A percentile compares a stretch with the other conserved stretches of the same genome.
Evolutionary conservation across 371 early-diverging fungal species (phyloP).

Genomic region (Polyrhizophydium stewartii): DNA sequence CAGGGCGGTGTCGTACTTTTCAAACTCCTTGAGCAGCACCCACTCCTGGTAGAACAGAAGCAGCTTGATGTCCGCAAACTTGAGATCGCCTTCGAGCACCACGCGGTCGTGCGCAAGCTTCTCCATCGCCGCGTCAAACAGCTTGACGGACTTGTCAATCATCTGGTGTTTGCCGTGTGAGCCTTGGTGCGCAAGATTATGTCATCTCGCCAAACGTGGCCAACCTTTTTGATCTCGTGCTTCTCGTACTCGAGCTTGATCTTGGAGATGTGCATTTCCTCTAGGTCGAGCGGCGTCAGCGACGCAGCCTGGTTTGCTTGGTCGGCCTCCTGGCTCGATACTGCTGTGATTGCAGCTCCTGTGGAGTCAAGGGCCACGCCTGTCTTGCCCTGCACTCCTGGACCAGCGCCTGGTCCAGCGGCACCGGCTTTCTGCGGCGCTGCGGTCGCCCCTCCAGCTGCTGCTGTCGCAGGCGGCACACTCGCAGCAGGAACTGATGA

Average conservation of each 20-base stretch:
- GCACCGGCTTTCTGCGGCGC: too few relatives aligned
- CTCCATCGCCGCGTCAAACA: constrained; percentile 39
- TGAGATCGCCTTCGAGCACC: constrained; percentile 45
- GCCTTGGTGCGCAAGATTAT: too few relatives aligned
- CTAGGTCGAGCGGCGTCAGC: background rate
- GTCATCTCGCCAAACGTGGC: too few relatives aligned
- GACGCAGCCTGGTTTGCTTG: background rate
- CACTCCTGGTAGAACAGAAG: constrained; percentile 50
- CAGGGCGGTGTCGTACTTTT: constrained; percentile 45
- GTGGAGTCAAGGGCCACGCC: background rate
- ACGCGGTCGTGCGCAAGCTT: constrained; percentile 32
- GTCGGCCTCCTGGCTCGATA: too few relatives aligned
- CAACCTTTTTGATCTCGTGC: background rate
- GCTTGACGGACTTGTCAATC: constrained; percentile 18
- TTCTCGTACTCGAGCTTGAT: constrained; percentile 4
- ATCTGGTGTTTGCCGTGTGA: too few relatives aligned
- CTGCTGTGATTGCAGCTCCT: background rate
- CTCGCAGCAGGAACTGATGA: constrained; percentile 15
- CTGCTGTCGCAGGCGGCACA: too few relatives aligned
- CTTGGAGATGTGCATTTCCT: background rate
- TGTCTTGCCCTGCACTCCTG: constrained; percentile 1
- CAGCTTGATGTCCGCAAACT: constrained; percentile 49
- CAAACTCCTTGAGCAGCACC: constrained; percentile 56
- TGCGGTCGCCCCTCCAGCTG: too few relatives aligned
- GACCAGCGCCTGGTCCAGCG: too few relatives aligned